These are phyloP conservation scores for Mortierella sp. DNA, from an alignment of 371 early-diverging fungal genomes.

Conservation along the genomic window DNA sequence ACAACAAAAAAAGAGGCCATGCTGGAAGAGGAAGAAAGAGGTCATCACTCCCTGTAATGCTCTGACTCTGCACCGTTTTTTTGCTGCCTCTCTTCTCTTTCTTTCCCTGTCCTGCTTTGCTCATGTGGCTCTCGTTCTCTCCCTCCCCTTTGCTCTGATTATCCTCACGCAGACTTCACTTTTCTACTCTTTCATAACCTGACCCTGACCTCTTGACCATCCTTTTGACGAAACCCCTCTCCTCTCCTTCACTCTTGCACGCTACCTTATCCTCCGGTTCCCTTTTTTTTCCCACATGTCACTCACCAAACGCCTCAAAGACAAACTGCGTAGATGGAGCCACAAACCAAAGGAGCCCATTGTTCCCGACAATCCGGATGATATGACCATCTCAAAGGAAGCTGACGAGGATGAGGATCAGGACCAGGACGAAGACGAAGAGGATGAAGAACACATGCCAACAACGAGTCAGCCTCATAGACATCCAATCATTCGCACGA, in stretches of 20 bases:
- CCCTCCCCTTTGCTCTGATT: background rate
- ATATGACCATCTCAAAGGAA: background rate
- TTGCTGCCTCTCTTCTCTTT: background rate
- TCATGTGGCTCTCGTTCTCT: background rate
- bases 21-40: too few species aligned
- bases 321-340: constrained; percentile 6
- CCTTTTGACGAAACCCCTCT: background rate
- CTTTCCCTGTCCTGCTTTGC: background rate
- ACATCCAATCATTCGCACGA: background rate
- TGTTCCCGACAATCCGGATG: background rate
- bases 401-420: background rate
- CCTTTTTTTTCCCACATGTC: constrained; percentile 2
- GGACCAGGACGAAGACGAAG: background rate
- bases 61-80: background rate
- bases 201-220: background rate
- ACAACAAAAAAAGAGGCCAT: background rate
- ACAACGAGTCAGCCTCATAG: background rate
- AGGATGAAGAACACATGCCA: background rate
- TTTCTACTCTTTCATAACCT: background rate
- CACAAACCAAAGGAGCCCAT: background rate
- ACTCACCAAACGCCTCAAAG: constrained; percentile 7
- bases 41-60: background rate
- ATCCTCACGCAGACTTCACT: background rate
- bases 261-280: background rate
- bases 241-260: background rate